Evolutionary conservation across 306 rosid genomes (phyloP).

Genomic region (Dryas octopetala): DNA sequence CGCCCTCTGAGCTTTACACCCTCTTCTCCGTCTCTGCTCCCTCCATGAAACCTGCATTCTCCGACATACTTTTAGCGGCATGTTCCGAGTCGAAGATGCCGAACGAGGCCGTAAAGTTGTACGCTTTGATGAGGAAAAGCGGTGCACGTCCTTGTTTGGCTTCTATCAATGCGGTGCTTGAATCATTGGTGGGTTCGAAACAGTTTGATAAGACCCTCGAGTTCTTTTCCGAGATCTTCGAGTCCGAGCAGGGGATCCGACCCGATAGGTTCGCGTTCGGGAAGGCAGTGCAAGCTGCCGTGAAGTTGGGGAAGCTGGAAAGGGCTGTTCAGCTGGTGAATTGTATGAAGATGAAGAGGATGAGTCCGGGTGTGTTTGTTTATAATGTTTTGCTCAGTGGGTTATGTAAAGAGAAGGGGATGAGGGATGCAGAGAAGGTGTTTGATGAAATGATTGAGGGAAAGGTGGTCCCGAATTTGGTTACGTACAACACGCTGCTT

Average conservation of each 20-base stretch:
- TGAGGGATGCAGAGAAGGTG: constrained; percentile 56
- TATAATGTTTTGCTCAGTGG: constrained; percentile 57
- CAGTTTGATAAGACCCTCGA: constrained; percentile 39
- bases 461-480: constrained; percentile 41
- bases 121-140: constrained; percentile 46
- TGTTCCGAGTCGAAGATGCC: constrained; percentile 46
- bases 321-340: constrained; percentile 43
- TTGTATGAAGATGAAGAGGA: constrained; percentile 46
- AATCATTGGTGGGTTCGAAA: constrained; percentile 35
- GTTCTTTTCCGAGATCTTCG: constrained; percentile 48
- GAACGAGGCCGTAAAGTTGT: constrained; percentile 43
- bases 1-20: constrained; percentile 49
- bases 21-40: constrained; percentile 44
- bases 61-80: constrained; percentile 46
- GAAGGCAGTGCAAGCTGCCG: constrained; percentile 62
- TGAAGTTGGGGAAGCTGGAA: constrained; percentile 49
- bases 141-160: constrained; percentile 46
- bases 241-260: constrained; percentile 35
- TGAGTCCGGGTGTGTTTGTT: constrained; percentile 45
- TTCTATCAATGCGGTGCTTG: constrained; percentile 47
- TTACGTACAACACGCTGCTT: constrained; percentile 63
- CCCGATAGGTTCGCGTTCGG: constrained; percentile 48
- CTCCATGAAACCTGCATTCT: constrained; percentile 43
- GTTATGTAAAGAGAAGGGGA: constrained; percentile 49
- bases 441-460: constrained; percentile 63